A percentile compares a stretch with the other conserved stretches of the same genome.
These are phyloP conservation scores for Ophiocordyceps unilateralis DNA, from an alignment of 2,329 filamentous ascomycete species.

Conservation along the genomic window DNA sequence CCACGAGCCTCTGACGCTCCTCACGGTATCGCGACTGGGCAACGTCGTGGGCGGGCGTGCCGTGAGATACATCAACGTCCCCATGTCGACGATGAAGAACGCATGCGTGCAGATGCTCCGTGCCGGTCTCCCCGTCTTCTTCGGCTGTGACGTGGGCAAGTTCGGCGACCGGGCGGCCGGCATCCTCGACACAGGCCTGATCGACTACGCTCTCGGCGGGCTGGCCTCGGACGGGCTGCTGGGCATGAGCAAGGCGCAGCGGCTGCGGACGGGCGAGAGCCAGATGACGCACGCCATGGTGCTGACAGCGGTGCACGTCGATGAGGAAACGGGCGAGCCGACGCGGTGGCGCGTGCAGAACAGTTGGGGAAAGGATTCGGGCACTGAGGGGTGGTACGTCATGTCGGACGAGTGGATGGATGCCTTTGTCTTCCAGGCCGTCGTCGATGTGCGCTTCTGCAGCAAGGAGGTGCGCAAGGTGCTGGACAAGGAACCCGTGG, in stretches of 20 bases:
- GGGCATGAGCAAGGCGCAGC: conserved; percentile 57
- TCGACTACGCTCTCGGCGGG: conserved; percentile 58
- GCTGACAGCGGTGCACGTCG: conserved; percentile 67
- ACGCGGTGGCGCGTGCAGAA: conserved; percentile 80
- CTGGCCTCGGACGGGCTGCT: conserved; percentile 56
- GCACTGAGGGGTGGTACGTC: conserved; percentile 72
- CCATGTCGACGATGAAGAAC: conserved; percentile 53
- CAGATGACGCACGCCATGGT: conserved; percentile 92
- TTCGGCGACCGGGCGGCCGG: conserved; percentile 51
- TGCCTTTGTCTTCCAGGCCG: conserved; percentile 72
- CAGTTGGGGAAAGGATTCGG: conserved; percentile 55
- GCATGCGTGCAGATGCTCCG: conserved; percentile 64
- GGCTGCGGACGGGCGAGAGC: conserved; percentile 57
- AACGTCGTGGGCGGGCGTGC: conserved; percentile 64
- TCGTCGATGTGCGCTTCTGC: conserved; percentile 57
- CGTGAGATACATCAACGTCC: conserved; percentile 70
- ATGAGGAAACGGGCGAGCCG: conserved; percentile 39
- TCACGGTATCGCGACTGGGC: conserved; percentile 64
- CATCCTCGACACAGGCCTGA: conserved; percentile 64
- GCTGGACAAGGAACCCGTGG: conserved; percentile 49
- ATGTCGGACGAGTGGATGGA: conserved; percentile 74
- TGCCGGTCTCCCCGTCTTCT: conserved; percentile 68
- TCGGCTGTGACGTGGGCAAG: conserved; percentile 76
- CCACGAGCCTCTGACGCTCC: conserved; percentile 51
- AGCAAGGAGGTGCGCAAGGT: conserved; percentile 51